Evolutionary conservation across 2,329 filamentous ascomycete genomes (phyloP).

Genomic region (Bimuria novae-zelandiae): DNA sequence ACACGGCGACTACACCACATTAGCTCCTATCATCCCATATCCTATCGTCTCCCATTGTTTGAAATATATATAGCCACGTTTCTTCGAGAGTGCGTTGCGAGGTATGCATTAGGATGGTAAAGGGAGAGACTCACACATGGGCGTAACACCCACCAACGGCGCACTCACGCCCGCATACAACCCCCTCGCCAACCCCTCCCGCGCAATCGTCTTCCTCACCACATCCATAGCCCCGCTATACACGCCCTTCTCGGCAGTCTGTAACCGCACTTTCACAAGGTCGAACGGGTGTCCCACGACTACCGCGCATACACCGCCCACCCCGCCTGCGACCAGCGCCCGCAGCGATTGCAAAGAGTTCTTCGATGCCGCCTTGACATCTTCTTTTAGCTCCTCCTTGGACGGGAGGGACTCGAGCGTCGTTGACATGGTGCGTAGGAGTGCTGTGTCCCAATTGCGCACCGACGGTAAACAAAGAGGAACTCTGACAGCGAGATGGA

Average conservation of each 20-base stretch:
- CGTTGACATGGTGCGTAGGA: neutral
- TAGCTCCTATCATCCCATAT: neutral
- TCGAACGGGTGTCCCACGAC: conserved; percentile 95
- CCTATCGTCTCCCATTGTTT: too few relatives aligned
- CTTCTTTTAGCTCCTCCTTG: conserved; percentile 56
- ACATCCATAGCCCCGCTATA: conserved; percentile 92
- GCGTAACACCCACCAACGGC: conserved; percentile 91
- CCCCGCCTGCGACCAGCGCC: conserved; percentile 85
- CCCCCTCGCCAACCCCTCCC: conserved; percentile 78
- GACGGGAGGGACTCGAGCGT: conserved; percentile 32
- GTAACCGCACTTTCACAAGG: conserved; percentile 94
- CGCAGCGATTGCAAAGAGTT: conserved; percentile 69
- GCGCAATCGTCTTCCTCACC: conserved; percentile 82
- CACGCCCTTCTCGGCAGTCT: conserved; percentile 92
- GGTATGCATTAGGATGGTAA: neutral
- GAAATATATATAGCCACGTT: too few relatives aligned
- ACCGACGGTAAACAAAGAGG: neutral
- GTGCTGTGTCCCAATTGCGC: neutral
- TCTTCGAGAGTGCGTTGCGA: too few relatives aligned
- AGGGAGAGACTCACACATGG: conserved; percentile 80
- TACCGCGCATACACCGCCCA: conserved; percentile 92
- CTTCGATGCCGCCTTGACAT: conserved; percentile 57
- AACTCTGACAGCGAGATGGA: neutral
- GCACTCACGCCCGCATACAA: conserved; percentile 97
- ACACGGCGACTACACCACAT: conserved; percentile 60